Evolutionary conservation across 306 rosid genomes (phyloP).

Genomic region (Carpinus viminea): DNA sequence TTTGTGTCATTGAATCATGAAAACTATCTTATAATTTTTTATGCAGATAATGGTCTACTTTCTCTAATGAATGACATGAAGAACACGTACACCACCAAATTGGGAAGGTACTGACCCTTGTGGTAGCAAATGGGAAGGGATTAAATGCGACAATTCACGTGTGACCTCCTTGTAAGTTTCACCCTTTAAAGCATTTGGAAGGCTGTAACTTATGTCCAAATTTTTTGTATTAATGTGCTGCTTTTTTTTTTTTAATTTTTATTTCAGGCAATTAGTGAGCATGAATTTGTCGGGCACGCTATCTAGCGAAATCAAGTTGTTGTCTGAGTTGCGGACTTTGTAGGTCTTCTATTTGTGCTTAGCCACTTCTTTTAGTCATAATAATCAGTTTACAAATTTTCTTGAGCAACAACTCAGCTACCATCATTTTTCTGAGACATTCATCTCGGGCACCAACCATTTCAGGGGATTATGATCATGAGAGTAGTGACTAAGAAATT

Average conservation of each 20-base stretch:
- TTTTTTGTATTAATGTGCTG: background rate
- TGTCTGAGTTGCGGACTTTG: constrained; percentile 5
- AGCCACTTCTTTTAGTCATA: background rate
- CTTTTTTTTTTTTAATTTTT: too few species aligned
- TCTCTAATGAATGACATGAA: constrained; percentile 23
- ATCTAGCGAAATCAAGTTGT: background rate
- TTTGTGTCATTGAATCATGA: background rate
- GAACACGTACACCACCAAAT: constrained; percentile 31
- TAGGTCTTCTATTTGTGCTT: background rate
- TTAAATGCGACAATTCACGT: constrained; percentile 33
- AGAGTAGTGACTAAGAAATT: background rate
- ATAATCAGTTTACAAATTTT: background rate
- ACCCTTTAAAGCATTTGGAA: background rate
- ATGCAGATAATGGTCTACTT: constrained; percentile 32
- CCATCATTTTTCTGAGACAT: background rate
- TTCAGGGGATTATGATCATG: constrained; percentile 1
- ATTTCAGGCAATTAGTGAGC: background rate
- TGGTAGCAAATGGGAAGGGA: constrained; percentile 43
- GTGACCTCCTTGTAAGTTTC: constrained; percentile 38
- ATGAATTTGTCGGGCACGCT: background rate
- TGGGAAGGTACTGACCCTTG: constrained; percentile 48
- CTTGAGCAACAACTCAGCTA: background rate
- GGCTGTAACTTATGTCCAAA: background rate
- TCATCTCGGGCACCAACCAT: background rate
- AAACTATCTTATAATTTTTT: constrained; percentile 10